phyloP scores from a whole-genome alignment of 805 yeast species.

The Saccharomycopsis sp. region DNA sequence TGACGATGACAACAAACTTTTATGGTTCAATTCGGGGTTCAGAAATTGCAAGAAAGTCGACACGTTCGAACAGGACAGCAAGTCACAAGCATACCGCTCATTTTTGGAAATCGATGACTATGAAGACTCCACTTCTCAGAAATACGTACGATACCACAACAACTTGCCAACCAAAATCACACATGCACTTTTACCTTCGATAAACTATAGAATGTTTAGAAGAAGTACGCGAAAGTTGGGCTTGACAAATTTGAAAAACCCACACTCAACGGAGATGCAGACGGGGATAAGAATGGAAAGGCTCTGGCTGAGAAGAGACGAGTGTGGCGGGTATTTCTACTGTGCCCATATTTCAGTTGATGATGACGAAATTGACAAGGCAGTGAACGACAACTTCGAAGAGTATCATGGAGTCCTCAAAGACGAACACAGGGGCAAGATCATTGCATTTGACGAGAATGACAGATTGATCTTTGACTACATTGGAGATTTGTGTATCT shows the following conservation, averaged over 20 bases:
- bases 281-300: no score
- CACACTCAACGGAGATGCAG: no score
- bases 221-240: no score
- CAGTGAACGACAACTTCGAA: background rate
- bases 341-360: constrained; percentile 31
- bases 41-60: constrained; percentile 41
- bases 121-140: constrained; percentile 1
- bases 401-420: constrained; percentile 11
- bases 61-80: constrained; percentile 30
- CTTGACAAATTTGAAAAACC: no score
- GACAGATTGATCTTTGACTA: constrained; percentile 24
- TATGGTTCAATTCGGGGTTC: constrained; percentile 70
- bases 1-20: constrained; percentile 23
- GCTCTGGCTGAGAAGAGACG: constrained; percentile 32
- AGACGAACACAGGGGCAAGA: constrained; percentile 21
- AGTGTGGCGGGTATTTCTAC: constrained; percentile 36
- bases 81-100: constrained; percentile 26
- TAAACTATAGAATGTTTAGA: constrained; percentile 23
- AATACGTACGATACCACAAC: constrained; percentile 18
- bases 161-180: constrained; percentile 27
- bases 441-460: constrained; percentile 23
- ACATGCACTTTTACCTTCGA: constrained; percentile 35
- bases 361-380: constrained; percentile 5
- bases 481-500: constrained; percentile 26
- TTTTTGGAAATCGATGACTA: constrained; percentile 21